Base-by-base conservation (phyloP, 306 rosid genomes). In the Inga leiocalycina region DNA sequence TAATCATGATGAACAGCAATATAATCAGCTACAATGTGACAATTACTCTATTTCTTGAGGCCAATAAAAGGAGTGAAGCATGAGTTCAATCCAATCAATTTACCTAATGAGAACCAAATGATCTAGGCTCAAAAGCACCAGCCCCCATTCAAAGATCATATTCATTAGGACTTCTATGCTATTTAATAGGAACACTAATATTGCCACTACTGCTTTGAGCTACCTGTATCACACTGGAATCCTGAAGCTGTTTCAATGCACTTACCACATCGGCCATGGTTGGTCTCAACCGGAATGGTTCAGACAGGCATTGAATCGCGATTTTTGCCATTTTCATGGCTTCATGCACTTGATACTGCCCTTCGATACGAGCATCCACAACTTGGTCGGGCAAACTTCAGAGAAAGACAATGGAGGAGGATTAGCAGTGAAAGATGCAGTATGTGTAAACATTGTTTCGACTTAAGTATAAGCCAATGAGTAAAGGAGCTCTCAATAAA, bases 341-440 rank as follows among this genome's bases (percentile, higher is more conserved):
- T 79, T 81, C 86, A 16, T 85, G 80, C 20, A 86, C 13, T 0
- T 91, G 71, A 83, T 94, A 97, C 75, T 94, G 97, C 69, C 97
- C 97, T 79, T 92, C 90, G 0, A 97, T 80, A 4, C 99, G 97
- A 51, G 90, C 78, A 69, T 97, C 99, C 87, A 97, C 84, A 2
- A 97, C 89, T 86, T 86, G 0, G 99, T 94, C 79, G 94, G 89
- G 85, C 94, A 97, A 75, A 98, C 99, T 97, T 84, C 89, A 89
- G 3, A 81, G 79, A 68, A 80, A 56, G 22, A 74, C 24, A 71
- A 79, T 10, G 77, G 81, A 74, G 43, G 6, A 7, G 27, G 45
- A 65, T 91, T 72, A 89, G 56, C 68, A 74, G 39, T 54, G 59
- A 49, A 34, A 34, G 8, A 17, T 19, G 64, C 22, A 56, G 64